These are phyloP conservation scores for Fusarium buxicola DNA, from an alignment of 2,329 filamentous ascomycete genomes.

Conservation along the genomic window DNA sequence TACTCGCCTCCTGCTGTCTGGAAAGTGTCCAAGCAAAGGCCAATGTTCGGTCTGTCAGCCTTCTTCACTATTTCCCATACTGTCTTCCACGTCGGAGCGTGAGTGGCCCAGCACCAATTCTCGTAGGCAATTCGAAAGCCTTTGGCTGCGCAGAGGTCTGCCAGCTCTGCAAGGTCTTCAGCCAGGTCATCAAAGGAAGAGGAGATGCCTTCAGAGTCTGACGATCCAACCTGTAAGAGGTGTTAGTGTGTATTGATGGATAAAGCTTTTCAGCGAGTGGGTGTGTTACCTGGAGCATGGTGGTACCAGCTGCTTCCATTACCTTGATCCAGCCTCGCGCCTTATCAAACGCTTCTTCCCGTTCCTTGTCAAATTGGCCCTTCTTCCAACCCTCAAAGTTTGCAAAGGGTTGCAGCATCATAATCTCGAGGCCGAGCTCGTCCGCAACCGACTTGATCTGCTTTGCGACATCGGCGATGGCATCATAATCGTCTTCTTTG, in stretches of 20 bases:
- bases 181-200: slow-evolving; percentile 64
- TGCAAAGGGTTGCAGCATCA: slow-evolving; percentile 80
- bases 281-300: slow-evolving; percentile 72
- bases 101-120: slow-evolving; percentile 85
- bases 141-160: slow-evolving; percentile 68
- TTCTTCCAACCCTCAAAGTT: slow-evolving; percentile 81
- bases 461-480: slow-evolving; percentile 65
- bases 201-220: slow-evolving; percentile 70
- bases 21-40: slow-evolving; percentile 82
- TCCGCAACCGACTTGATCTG: slow-evolving; percentile 67
- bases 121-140: slow-evolving; percentile 77
- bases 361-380: slow-evolving; percentile 60
- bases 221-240: slow-evolving; percentile 64
- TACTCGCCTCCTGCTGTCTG: slow-evolving; percentile 79
- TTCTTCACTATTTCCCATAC: slow-evolving; percentile 75
- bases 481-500: slow-evolving; percentile 67
- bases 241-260: neutral
- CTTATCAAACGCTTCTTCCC: slow-evolving; percentile 71
- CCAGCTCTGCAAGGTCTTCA: slow-evolving; percentile 71
- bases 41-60: slow-evolving; percentile 74
- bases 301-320: slow-evolving; percentile 76
- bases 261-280: neutral
- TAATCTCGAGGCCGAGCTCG: slow-evolving; percentile 66
- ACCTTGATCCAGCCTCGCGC: slow-evolving; percentile 76
- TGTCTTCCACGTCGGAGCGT: slow-evolving; percentile 74